Percentiles rank a stretch among this genome's conserved stretches.
Conservation (phyloP, 345 rosid genomes). For the Cardiospermum halicacabum region DNA sequence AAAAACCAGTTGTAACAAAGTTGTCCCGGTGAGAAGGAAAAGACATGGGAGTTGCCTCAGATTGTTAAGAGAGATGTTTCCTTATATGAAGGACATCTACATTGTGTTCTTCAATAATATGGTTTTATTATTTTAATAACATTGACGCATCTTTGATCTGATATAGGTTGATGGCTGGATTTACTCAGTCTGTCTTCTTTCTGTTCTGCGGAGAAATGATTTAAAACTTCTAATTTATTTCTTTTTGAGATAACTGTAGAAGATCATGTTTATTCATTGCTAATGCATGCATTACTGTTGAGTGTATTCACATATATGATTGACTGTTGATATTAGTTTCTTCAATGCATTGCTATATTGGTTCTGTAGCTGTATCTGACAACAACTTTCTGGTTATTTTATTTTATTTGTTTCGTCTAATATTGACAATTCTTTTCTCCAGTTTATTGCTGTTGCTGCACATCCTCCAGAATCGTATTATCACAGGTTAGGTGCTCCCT, state of each 20-base stretch:
- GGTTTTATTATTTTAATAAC: not conserved
- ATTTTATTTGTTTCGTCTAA: not conserved
- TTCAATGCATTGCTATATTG: not conserved
- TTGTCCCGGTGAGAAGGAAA: not conserved
- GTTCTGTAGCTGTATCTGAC: not conserved
- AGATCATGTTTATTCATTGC: not conserved
- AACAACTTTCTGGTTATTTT: not conserved
- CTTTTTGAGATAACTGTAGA: not conserved
- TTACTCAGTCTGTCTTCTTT: not conserved
- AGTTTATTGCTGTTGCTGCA: constrained; percentile 90
- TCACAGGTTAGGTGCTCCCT: constrained; percentile 68
- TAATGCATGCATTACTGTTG: not conserved
- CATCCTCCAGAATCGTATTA: constrained; percentile 78
- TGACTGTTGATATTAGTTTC: not conserved
- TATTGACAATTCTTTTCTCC: constrained; percentile 12
- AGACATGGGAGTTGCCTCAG: not conserved
- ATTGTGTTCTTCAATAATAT: not conserved
- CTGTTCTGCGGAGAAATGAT: not conserved
- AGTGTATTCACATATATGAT: not conserved
- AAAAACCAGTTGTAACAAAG: not conserved
- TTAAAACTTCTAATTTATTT: not conserved
- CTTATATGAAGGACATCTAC: too few relatives aligned
- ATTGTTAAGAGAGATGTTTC: too few relatives aligned
- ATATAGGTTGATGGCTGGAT: not conserved
- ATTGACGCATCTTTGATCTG: not conserved